Conservation (phyloP, 2,329 filamentous ascomycete species). For the Penicillium thymicola region DNA sequence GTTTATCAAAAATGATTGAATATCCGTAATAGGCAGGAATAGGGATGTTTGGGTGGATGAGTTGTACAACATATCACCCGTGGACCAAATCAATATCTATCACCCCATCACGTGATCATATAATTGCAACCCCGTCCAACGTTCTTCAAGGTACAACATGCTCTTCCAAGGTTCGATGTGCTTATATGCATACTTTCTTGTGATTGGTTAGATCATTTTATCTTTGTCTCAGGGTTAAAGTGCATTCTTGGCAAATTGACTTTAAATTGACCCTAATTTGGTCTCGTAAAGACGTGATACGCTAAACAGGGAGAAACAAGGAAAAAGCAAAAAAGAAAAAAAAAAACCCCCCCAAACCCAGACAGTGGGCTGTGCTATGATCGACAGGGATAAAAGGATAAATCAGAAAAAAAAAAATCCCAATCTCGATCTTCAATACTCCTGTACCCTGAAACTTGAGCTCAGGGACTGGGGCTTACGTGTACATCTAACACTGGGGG, state of each 20-base stretch:
- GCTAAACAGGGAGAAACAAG: not conserved
- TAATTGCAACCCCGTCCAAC: too few species aligned
- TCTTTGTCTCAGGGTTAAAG: not conserved
- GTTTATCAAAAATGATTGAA: not conserved
- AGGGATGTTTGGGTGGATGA: too few species aligned
- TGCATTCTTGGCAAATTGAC: not conserved
- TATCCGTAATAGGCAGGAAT: not conserved
- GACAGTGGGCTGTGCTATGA: slow-evolving; percentile 1
- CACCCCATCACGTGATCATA: not conserved
- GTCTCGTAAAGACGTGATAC: not conserved
- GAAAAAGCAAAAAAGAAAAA: not conserved
- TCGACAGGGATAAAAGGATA: slow-evolving; percentile 11
- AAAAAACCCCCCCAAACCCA: too few species aligned
- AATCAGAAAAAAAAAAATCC: not conserved
- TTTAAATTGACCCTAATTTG: not conserved
- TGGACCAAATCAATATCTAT: not conserved
- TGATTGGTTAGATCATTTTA: not conserved
- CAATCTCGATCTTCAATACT: not conserved
- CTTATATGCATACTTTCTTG: not conserved
- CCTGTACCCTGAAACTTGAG: not conserved
- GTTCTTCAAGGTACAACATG: too few species aligned
- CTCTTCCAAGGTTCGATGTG: not conserved
- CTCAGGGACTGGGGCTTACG: slow-evolving; percentile 1
- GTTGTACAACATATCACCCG: not conserved
- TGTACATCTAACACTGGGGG: not conserved